Base-by-base conservation (phyloP, 2,329 filamentous ascomycete genomes). In the Pyricularia pennisetigena region DNA sequence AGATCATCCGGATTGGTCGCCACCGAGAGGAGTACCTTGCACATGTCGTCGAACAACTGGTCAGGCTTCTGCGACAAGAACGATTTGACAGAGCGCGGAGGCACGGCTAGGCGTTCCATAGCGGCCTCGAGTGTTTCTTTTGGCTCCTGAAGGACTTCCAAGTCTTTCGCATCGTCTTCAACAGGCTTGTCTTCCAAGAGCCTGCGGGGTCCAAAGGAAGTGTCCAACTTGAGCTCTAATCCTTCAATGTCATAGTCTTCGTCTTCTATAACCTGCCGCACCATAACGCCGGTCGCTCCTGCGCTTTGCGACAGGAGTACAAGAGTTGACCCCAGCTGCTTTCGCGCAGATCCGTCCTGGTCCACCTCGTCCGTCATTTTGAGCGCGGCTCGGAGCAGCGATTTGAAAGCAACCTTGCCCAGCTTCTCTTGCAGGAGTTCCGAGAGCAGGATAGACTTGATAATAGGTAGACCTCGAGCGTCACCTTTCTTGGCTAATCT, bases 211-310 rank as follows among this genome's bases (percentile, higher is more conserved):
- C 89, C 85, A 70, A 94, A 86, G 10, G 88, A 86, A 9, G 89
- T 86, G 68, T 92, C 89, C 24, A 96, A 82, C 72, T 87, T 90
- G 79, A 92, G 84, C 78, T 95, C 91, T 23, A 95, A 79, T 65
- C 88, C 85, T 70, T 92, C 87, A 63, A 95, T 85, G 73, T 95
- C 90, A 69, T 93, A 83, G 14, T 89, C 85, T 8, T 87, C 85
- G 59, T 90, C 86, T 49, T 87, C 82, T 54, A 94, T 84, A 4
- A 89, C 85, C n/a, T 82, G 82, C 70, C 88, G 83, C 69, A 95
- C 86, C n/a, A 89, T 81, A 29, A 85, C 82, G 14, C 88, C 88
- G 26, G 86, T 80, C 57, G 83, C 82, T 32, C 84, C 85, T 9
- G 84, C 82, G 57, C 82, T 80, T 70, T 89, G 87, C 4, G 86